These are phyloP conservation scores for Conidiobolus incongruus DNA, from an alignment of 371 early-diverging fungal species.

Conservation along the genomic window DNA sequence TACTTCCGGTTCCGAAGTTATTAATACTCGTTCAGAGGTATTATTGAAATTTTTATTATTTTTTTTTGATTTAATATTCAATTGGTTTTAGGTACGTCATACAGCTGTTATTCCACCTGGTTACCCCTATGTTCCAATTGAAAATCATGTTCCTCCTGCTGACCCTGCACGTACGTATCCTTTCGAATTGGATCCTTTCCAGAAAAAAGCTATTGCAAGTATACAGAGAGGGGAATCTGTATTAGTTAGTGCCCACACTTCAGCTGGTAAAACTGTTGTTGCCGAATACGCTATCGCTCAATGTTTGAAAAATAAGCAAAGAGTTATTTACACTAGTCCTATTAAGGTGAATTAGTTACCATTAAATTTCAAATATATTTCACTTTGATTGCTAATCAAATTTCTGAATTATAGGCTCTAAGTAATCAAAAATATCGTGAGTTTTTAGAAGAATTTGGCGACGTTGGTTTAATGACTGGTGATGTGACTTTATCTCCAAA, in stretches of 20 bases:
- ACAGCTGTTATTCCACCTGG: slow-evolving; percentile 84
- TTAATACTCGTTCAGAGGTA: too few species aligned
- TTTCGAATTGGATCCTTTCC: slow-evolving; percentile 97
- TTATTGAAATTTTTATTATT: too few species aligned
- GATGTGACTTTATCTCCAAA: slow-evolving; percentile 98
- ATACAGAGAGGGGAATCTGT: slow-evolving; percentile 95
- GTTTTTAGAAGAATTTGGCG: slow-evolving; percentile 90
- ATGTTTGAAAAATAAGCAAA: slow-evolving; percentile 76
- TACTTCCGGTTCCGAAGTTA: too few species aligned
- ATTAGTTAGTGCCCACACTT: slow-evolving; percentile 96
- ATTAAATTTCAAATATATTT: too few species aligned
- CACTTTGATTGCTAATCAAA: not conserved
- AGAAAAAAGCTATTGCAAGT: slow-evolving; percentile 71
- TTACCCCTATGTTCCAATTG: slow-evolving; percentile 68
- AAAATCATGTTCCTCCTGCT: slow-evolving; percentile 54
- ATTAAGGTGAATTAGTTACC: slow-evolving; percentile 92
- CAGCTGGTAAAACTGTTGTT: slow-evolving; percentile 99
- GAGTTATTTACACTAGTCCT: slow-evolving; percentile 98
- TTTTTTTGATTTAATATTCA: too few species aligned
- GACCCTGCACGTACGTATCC: slow-evolving; percentile 78
- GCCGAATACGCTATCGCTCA: slow-evolving; percentile 99
- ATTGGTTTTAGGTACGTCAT: slow-evolving; percentile 80
- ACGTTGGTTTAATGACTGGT: slow-evolving; percentile 99
- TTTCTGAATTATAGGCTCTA: slow-evolving; percentile 56
- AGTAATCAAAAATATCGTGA: slow-evolving; percentile 99